Evolutionary conservation across 176 grass and related monocot genomes (phyloP).

Genomic region (Olyra latifolia): DNA sequence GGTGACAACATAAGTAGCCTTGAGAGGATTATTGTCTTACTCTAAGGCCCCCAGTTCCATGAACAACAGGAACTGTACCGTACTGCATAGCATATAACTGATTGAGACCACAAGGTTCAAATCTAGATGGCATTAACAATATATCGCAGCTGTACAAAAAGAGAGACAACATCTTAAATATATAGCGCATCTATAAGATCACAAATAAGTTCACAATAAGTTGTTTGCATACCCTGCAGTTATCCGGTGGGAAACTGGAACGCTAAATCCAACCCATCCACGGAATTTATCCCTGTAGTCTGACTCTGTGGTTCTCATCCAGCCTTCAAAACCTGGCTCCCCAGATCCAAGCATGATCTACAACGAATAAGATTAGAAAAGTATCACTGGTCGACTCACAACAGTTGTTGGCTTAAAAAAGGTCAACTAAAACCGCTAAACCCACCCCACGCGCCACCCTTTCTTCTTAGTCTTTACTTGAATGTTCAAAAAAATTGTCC

Average conservation of each 20-base stretch:
- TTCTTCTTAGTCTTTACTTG: neutral
- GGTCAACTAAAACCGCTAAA: constrained; percentile 12
- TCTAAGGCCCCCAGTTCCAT: constrained; percentile 87
- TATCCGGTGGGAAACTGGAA: constrained; percentile 91
- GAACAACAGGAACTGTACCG: constrained; percentile 92
- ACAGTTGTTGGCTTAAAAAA: neutral
- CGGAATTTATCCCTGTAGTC: constrained; percentile 72
- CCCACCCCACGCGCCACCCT: neutral
- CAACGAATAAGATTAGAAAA: constrained; percentile 22
- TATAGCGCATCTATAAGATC: constrained; percentile 5
- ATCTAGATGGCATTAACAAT: constrained; percentile 96
- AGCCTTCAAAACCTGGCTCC: constrained; percentile 65
- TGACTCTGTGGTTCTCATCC: constrained; percentile 87
- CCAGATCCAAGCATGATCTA: constrained; percentile 99
- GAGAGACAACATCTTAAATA: constrained; percentile 10
- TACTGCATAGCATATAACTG: constrained; percentile 97
- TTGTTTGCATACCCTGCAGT: constrained; percentile 72
- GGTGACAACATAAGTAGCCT: neutral
- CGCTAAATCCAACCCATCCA: constrained; percentile 99
- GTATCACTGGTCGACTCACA: neutral
- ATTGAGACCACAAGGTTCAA: constrained; percentile 96
- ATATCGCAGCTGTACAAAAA: constrained; percentile 81
- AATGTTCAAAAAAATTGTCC: no score
- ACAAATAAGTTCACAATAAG: neutral
- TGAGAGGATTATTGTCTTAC: constrained; percentile 51